Conservation (phyloP, 352 stramenopile genomes). For the Chrysophaeum taylorii region DNA sequence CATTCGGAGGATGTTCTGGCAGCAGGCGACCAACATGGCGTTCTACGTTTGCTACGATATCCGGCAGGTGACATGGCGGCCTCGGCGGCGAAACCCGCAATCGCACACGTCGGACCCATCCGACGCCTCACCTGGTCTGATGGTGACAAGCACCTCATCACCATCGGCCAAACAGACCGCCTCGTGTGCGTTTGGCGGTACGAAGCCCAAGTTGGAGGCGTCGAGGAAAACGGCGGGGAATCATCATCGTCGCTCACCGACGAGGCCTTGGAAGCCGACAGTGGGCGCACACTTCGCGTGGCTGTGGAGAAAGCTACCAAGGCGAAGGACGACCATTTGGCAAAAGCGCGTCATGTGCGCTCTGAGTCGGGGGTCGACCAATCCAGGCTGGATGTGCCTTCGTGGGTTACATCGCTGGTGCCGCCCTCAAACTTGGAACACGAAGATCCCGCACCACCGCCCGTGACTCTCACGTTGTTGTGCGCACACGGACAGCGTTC, state of each 20-base stretch:
- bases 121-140: neutral
- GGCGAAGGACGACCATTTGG: neutral
- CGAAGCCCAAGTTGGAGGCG: neutral
- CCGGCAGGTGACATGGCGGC: neutral
- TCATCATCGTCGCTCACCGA: neutral
- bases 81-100: neutral
- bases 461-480: neutral
- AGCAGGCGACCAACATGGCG: neutral
- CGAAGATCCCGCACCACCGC: neutral
- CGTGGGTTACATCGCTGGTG: neutral
- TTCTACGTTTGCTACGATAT: neutral
- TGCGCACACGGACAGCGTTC: neutral
- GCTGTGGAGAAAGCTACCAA: neutral
- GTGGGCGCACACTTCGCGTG: neutral
- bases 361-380: neutral
- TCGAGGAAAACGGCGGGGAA: neutral
- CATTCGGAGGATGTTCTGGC: neutral
- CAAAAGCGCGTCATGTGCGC: too few relatives aligned
- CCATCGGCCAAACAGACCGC: slow-evolving; percentile 14
- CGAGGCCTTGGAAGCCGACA: slow-evolving; percentile 2
- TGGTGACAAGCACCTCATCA: slow-evolving; percentile 16
- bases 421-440: slow-evolving; percentile 5
- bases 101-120: neutral
- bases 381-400: too few relatives aligned
- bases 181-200: slow-evolving; percentile 18